A percentile compares a stretch with the other conserved stretches of the same genome.
Evolutionary conservation across 2,329 filamentous ascomycete genomes (phyloP).

Genomic region (Phialophora verrucosa): DNA sequence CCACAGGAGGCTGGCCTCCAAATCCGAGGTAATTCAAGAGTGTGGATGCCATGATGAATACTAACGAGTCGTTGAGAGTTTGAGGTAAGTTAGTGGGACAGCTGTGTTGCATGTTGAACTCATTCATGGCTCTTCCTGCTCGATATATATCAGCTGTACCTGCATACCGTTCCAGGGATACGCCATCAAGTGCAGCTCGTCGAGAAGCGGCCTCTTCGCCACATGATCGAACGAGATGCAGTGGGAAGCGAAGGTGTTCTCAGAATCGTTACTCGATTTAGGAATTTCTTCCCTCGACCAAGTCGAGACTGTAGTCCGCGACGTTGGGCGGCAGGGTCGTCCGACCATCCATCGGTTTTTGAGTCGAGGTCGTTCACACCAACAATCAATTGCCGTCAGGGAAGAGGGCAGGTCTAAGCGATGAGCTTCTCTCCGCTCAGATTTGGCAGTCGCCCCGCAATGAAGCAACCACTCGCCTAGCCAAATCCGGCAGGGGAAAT

Average conservation of each 20-base stretch:
- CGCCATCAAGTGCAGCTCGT: not conserved
- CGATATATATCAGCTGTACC: not conserved
- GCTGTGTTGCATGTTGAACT: not conserved
- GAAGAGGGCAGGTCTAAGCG: not conserved
- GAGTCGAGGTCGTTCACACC: not conserved
- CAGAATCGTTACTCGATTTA: not conserved
- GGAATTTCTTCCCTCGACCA: not conserved
- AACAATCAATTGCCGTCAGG: not conserved
- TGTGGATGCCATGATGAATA: constrained; percentile 9
- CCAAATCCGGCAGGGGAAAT: constrained; percentile 6
- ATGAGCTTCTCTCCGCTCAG: not conserved
- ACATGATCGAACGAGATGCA: not conserved
- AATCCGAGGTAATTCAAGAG: constrained; percentile 20
- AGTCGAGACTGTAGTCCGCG: not conserved
- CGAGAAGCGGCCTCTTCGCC: not conserved
- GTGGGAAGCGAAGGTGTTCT: not conserved
- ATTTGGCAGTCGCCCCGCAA: not conserved
- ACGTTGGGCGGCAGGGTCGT: not conserved
- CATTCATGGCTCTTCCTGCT: not conserved
- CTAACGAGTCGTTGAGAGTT: not conserved
- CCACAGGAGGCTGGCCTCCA: constrained; percentile 4
- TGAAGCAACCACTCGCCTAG: not conserved
- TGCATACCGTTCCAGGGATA: not conserved
- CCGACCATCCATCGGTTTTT: not conserved
- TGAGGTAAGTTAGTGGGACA: not conserved